Conservation (phyloP, 164 flowering plant species). For the Dillenia suffruticosa region DNA sequence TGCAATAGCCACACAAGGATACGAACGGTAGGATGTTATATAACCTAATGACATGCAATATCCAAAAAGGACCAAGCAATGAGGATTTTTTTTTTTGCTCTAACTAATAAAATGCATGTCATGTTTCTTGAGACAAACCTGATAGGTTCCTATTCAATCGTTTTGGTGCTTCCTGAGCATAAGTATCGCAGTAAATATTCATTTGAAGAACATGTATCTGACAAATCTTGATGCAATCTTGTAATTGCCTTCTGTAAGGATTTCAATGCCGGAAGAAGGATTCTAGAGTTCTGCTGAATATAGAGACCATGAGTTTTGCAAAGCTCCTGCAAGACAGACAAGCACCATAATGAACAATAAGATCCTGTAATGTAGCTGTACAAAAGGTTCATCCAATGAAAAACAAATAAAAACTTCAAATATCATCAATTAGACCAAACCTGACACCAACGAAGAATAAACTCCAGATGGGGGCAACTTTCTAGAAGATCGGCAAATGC, state of each 20-base stretch:
- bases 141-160: constrained; percentile 3
- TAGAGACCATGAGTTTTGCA: constrained; percentile 76
- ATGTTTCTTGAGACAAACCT: no score
- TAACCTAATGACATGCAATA: no score
- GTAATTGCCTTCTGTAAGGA: constrained; percentile 84
- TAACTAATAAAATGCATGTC: no score
- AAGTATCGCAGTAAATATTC: constrained; percentile 82
- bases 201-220: constrained; percentile 88
- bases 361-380: background rate
- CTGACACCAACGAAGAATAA: constrained; percentile 88
- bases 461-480: constrained; percentile 80
- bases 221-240: constrained; percentile 78
- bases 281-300: constrained; percentile 75
- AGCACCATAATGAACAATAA: background rate
- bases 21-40: no score
- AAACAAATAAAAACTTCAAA: no score
- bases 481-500: constrained; percentile 85
- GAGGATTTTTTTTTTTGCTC: no score
- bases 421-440: no score
- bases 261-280: constrained; percentile 73
- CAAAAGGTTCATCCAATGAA: background rate
- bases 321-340: constrained; percentile 51
- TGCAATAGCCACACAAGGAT: no score
- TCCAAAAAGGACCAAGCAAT: no score
- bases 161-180: constrained; percentile 42